These are phyloP conservation scores for Diaporthe citrichinensis DNA, from an alignment of 2,329 filamentous ascomycete species.

Conservation along the genomic window DNA sequence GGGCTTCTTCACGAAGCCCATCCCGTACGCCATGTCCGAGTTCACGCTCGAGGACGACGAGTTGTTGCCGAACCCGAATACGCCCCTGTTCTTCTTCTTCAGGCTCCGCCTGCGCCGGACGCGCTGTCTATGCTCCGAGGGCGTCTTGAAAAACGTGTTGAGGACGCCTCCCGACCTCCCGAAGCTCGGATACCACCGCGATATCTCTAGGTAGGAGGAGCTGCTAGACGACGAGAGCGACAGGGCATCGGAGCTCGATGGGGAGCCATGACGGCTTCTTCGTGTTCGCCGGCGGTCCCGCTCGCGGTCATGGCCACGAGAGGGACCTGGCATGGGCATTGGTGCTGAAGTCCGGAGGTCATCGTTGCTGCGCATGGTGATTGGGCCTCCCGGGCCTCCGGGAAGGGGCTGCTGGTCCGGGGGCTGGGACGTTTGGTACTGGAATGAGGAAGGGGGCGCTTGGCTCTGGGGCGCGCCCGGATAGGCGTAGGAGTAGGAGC, in stretches of 20 bases:
- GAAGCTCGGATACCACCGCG: constrained; percentile 63
- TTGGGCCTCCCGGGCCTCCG: constrained; percentile 21
- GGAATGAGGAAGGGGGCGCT: constrained; percentile 30
- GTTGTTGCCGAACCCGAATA: constrained; percentile 72
- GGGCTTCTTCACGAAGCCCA: constrained; percentile 65
- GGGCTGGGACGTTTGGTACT: constrained; percentile 15
- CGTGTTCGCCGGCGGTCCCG: constrained; percentile 31
- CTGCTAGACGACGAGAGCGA: constrained; percentile 61
- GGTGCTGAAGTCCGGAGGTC: constrained; percentile 20
- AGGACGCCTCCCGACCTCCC: constrained; percentile 69
- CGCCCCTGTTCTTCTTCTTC: constrained; percentile 64
- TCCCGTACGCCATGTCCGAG: constrained; percentile 77
- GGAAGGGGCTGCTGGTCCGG: constrained; percentile 32
- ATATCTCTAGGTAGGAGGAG: constrained; percentile 77
- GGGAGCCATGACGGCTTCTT: constrained; percentile 34
- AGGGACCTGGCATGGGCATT: constrained; percentile 30
- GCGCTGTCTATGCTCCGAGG: constrained; percentile 67
- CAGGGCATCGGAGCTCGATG: constrained; percentile 52
- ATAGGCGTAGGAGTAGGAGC: constrained; percentile 32
- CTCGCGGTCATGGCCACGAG: constrained; percentile 33
- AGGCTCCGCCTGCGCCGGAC: constrained; percentile 55
- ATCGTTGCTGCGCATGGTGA: constrained; percentile 36
- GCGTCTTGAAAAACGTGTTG: constrained; percentile 73
- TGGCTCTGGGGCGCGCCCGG: constrained; percentile 22
- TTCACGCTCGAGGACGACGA: constrained; percentile 64